Percentiles rank a stretch among this genome's conserved stretches.
phyloP scores from a whole-genome alignment of 331 rosid genomes.

The Erythrophleum ivorense region DNA sequence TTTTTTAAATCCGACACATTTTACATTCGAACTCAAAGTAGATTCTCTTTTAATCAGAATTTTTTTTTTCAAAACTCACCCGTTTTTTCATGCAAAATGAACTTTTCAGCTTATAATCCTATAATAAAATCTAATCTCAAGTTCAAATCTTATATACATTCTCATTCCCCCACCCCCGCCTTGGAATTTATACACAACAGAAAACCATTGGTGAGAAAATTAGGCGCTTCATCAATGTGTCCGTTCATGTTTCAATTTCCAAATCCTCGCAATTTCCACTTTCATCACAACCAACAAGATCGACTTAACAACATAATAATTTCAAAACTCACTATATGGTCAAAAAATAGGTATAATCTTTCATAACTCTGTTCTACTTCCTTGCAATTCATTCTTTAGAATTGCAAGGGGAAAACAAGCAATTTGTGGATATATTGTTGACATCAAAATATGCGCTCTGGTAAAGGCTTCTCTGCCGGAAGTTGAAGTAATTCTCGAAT shows the following conservation, averaged over 20 bases:
- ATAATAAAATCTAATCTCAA: no score
- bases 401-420: background rate
- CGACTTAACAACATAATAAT: background rate
- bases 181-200: background rate
- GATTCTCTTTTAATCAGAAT: no score
- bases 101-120: no score
- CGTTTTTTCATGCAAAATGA: no score
- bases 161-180: background rate
- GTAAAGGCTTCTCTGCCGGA: conserved; percentile 72
- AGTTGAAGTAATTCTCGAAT: conserved; percentile 79
- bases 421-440: background rate
- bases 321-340: background rate
- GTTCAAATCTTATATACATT: background rate
- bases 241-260: background rate
- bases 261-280: background rate
- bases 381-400: conserved; percentile 9
- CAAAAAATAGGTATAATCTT: conserved; percentile 12
- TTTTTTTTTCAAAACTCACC: no score
- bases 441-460: conserved; percentile 54
- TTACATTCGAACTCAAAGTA: no score
- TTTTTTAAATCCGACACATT: no score
- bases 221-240: background rate
- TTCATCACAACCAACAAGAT: background rate
- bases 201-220: background rate
- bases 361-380: background rate